A percentile compares a stretch with the other conserved stretches of the same genome.
Conservation (phyloP, 2,329 filamentous ascomycete genomes). For the Ophidiomyces ophidiicola region DNA sequence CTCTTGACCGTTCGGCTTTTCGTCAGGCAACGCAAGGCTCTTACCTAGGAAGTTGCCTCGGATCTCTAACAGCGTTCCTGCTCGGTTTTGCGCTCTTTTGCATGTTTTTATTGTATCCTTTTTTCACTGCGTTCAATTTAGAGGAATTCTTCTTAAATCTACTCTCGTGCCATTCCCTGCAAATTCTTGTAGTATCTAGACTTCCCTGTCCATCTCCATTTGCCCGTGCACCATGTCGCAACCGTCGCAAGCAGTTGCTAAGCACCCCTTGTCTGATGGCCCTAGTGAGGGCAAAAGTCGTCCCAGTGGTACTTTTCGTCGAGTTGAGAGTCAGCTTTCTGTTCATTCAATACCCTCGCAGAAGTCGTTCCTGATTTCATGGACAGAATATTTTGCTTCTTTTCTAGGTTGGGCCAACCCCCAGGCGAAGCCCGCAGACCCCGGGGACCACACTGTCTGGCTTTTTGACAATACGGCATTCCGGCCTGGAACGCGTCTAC, state of each 20-base stretch:
- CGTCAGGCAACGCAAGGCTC: not conserved
- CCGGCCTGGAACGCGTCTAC: slow-evolving; percentile 26
- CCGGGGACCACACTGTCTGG: slow-evolving; percentile 65
- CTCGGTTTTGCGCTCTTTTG: not conserved
- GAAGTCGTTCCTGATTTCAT: slow-evolving; percentile 11
- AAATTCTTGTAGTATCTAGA: too few species aligned
- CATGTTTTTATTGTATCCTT: too few species aligned
- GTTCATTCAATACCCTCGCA: slow-evolving; percentile 5
- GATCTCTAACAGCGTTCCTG: not conserved
- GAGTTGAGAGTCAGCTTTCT: slow-evolving; percentile 14
- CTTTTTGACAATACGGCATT: slow-evolving; percentile 82
- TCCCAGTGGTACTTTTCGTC: slow-evolving; percentile 12
- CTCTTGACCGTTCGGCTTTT: not conserved
- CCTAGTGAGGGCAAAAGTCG: slow-evolving; percentile 12
- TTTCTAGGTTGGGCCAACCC: slow-evolving; percentile 41
- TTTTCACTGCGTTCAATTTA: too few species aligned
- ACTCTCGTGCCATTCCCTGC: too few species aligned
- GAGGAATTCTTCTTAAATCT: too few species aligned
- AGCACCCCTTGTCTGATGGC: slow-evolving; percentile 10
- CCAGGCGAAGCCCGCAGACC: slow-evolving; percentile 47
- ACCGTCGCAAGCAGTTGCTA: too few species aligned
- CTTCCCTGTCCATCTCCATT: too few species aligned
- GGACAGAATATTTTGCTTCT: slow-evolving; percentile 20
- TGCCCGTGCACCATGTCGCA: too few species aligned
- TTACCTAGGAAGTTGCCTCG: slow-evolving; percentile 1